Base-by-base conservation (phyloP, 2,329 filamentous ascomycete species). In the Botrytis deweyae region DNA sequence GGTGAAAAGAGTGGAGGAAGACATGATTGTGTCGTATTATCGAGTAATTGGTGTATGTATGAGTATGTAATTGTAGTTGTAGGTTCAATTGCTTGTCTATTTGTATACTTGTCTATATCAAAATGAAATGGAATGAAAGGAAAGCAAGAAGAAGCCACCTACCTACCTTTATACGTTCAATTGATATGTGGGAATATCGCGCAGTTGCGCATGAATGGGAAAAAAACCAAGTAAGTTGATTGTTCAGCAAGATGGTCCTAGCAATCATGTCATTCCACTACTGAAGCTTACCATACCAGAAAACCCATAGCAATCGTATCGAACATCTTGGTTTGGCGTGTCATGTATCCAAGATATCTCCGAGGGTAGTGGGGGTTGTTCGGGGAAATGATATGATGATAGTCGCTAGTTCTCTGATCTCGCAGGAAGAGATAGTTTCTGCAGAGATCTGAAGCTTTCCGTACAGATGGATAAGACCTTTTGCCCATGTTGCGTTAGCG, bases 1-100 rank as follows among this genome's bases (percentile, higher is more conserved):
- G 52, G 81, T 78, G 79, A 87, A 87, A 29, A 87, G 84, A 36
- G 75, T 78, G 38, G 78, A 79, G 33, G 62, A 62, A 61, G 71
- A 68, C 71, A 72, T 72, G 52, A 68, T 38, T 58, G n/a, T 22
- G 40, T 38, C 14, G 36, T 69, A 42, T 55, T 68, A 16, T 68
- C 22, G 65, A 29, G 18, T 55, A 12, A 38, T 42, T 7, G 25
- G 46, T 55, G 18, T 36, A 14, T 55, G 12, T 58, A 33, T 25
- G 18, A 58, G 58, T 22, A 1, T 33, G 49, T 42, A 29, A 3
- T 42, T 68, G 16, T 10, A 58, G 44, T 42, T 68, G 16, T n/a
- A 58, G 44, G 49, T 42, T 42, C 18, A 42, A 55, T 58, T 55
- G 49, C 25, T 68, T 38, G 59, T 38, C 1, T 38, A 33, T 38